Evolutionary conservation across 83 land plant genomes (phyloP).

Genomic region (Picea mariana): DNA sequence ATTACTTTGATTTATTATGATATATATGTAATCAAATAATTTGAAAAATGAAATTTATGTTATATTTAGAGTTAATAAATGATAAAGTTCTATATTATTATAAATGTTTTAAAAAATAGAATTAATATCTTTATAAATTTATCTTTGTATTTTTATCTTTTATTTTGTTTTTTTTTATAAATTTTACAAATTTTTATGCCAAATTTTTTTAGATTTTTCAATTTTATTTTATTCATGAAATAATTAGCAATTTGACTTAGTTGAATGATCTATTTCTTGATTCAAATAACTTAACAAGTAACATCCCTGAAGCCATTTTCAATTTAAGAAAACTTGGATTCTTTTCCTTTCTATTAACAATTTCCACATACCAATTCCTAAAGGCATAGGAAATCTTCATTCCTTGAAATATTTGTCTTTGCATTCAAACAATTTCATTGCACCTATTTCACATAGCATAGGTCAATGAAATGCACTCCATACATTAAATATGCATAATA

Average conservation of each 20-base stretch:
- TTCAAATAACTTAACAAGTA: slow-evolving; percentile 21
- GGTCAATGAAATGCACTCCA: not conserved
- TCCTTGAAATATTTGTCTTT: not conserved
- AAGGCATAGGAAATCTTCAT: not conserved
- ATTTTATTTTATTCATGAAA: not conserved
- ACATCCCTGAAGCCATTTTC: slow-evolving; percentile 21
- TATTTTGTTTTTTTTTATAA: too few relatives aligned
- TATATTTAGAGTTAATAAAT: too few relatives aligned
- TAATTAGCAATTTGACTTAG: not conserved
- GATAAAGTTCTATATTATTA: too few relatives aligned
- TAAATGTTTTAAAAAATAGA: too few relatives aligned
- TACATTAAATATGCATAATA: not conserved
- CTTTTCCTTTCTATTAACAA: slow-evolving; percentile 21
- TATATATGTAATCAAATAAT: too few relatives aligned
- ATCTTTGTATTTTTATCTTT: too few relatives aligned
- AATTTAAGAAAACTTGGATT: slow-evolving; percentile 7
- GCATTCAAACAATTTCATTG: not conserved
- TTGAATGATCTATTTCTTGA: slow-evolving; percentile 11
- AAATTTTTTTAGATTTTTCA: too few relatives aligned
- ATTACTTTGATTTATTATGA: too few relatives aligned
- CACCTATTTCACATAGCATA: not conserved
- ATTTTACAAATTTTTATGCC: too few relatives aligned
- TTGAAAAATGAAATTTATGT: too few relatives aligned
- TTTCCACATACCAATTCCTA: slow-evolving; percentile 21
- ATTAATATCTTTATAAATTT: too few relatives aligned